Evolutionary conservation across 2,329 filamentous ascomycete species (phyloP).

Genomic region (Cladosporium austrohemisphaericum): DNA sequence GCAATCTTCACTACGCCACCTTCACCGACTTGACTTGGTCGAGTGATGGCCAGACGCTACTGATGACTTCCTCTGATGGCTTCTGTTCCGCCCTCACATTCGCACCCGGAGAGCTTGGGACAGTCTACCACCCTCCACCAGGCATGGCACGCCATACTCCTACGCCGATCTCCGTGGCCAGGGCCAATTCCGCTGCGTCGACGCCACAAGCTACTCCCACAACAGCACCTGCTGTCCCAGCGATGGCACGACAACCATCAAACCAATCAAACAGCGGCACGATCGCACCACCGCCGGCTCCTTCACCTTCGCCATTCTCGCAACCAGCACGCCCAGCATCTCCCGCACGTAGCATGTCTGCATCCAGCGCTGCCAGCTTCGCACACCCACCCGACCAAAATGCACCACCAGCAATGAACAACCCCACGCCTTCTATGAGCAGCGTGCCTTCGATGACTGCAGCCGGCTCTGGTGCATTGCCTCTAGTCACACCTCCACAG

Average conservation of each 20-base stretch:
- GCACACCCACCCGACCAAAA: slow-evolving; percentile 43
- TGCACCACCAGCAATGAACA: slow-evolving; percentile 34
- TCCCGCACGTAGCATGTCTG: slow-evolving; percentile 79
- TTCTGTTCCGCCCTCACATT: slow-evolving; percentile 95
- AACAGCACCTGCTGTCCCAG: slow-evolving; percentile 54
- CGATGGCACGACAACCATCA: slow-evolving; percentile 60
- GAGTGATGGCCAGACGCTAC: slow-evolving; percentile 69
- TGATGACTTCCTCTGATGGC: slow-evolving; percentile 97
- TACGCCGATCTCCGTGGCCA: slow-evolving; percentile 37
- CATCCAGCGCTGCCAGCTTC: slow-evolving; percentile 62
- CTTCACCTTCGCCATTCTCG: slow-evolving; percentile 55
- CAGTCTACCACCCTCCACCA: slow-evolving; percentile 64
- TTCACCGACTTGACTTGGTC: slow-evolving; percentile 96
- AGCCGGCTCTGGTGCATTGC: slow-evolving; percentile 47
- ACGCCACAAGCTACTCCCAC: slow-evolving; percentile 39
- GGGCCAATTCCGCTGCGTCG: slow-evolving; percentile 36
- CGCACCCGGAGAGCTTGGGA: slow-evolving; percentile 75
- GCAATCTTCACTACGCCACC: slow-evolving; percentile 94
- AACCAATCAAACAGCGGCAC: slow-evolving; percentile 9
- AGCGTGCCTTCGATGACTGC: slow-evolving; percentile 35
- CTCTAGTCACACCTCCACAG: slow-evolving; percentile 84
- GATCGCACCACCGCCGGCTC: slow-evolving; percentile 30
- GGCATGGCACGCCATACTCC: slow-evolving; percentile 39
- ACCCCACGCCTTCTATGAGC: slow-evolving; percentile 33
- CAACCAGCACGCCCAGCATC: slow-evolving; percentile 60